Percentiles rank a stretch among this genome's conserved stretches.
phyloP scores from a whole-genome alignment of 257 asterid species.

The Eustoma russellianum region DNA sequence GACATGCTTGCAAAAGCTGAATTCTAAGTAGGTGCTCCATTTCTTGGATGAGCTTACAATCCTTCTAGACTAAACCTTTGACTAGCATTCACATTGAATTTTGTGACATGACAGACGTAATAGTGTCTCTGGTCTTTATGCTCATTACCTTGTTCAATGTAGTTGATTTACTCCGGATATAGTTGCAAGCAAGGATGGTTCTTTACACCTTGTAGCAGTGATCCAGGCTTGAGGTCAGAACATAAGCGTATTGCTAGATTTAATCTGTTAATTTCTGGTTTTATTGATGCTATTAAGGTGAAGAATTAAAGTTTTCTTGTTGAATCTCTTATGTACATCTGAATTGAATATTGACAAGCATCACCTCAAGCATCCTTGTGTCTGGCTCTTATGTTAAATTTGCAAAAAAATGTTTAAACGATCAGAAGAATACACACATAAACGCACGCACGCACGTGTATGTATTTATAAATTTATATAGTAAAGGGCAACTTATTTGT shows the following conservation, averaged over 20 bases:
- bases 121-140: background rate
- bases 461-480: too few relatives aligned
- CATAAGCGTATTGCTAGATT: background rate
- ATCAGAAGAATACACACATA: too few relatives aligned
- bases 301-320: background rate
- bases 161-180: constrained; percentile 88
- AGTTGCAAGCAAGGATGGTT: constrained; percentile 96
- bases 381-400: background rate
- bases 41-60: too few relatives aligned
- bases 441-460: too few relatives aligned
- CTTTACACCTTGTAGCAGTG: constrained; percentile 84
- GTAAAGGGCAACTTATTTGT: too few relatives aligned
- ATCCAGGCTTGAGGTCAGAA: constrained; percentile 74
- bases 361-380: background rate
- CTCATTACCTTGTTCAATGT: constrained; percentile 13
- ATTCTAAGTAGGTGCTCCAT: too few relatives aligned
- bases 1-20: too few relatives aligned
- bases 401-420: too few relatives aligned
- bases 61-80: too few relatives aligned
- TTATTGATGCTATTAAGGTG: background rate
- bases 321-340: background rate
- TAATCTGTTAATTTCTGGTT: constrained; percentile 2
- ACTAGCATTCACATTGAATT: too few relatives aligned
- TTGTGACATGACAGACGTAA: too few relatives aligned
- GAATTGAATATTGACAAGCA: background rate